phyloP scores from a whole-genome alignment of 495 filamentous ascomycete genomes.

The Penicillium simplicissimum region DNA sequence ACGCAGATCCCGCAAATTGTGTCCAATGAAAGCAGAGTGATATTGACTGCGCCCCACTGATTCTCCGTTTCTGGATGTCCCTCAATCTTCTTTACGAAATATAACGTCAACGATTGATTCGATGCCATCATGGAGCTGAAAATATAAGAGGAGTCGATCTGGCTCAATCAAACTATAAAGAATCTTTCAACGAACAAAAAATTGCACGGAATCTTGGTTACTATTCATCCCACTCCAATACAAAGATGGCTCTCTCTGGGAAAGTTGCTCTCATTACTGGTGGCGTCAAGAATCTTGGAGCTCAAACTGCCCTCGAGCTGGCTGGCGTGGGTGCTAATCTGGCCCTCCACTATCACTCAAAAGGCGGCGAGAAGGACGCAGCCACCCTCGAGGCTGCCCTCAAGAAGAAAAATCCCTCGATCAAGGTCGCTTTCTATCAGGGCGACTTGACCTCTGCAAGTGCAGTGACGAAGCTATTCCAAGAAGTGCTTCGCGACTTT shows the following conservation, averaged over 20 bases:
- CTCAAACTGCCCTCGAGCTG: conserved; percentile 32
- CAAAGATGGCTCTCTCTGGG: conserved; percentile 39
- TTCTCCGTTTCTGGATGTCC: too few species aligned
- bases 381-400: conserved; percentile 30
- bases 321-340: conserved; percentile 31
- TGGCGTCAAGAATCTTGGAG: conserved; percentile 41
- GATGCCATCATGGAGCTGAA: too few species aligned
- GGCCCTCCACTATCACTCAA: conserved; percentile 38
- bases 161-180: too few species aligned
- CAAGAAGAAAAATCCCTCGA: conserved; percentile 25
- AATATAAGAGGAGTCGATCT: too few species aligned
- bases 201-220: too few species aligned
- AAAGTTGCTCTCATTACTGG: conserved; percentile 53
- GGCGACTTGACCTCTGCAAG: conserved; percentile 33
- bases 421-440: conserved; percentile 34
- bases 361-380: conserved; percentile 33
- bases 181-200: too few species aligned
- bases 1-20: too few species aligned
- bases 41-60: too few species aligned
- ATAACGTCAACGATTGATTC: too few species aligned
- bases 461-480: conserved; percentile 34
- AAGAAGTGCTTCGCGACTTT: conserved; percentile 32
- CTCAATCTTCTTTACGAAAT: too few species aligned
- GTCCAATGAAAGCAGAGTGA: too few species aligned
- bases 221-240: too few species aligned